phyloP scores from a whole-genome alignment of 1,284 basidiomycete species.

The Butyriboletus pseudospeciosus region DNA sequence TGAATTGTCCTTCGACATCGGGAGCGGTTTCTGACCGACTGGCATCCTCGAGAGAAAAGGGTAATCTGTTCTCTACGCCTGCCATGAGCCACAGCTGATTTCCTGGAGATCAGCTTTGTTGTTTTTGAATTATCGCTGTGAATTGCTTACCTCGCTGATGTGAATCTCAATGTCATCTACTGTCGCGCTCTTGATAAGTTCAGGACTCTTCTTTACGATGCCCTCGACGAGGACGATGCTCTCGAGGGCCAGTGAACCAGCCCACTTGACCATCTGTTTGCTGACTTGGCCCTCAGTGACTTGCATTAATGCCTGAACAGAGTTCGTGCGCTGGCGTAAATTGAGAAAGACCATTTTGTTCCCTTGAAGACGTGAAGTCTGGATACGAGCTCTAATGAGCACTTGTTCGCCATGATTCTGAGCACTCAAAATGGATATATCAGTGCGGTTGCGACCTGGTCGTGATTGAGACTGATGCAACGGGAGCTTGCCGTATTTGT shows the following conservation, averaged over 20 bases:
- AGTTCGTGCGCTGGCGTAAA: conserved; percentile 84
- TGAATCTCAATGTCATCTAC: conserved; percentile 88
- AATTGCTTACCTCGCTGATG: conserved; percentile 62
- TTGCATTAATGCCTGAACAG: conserved; percentile 84
- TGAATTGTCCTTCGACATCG: conserved; percentile 66
- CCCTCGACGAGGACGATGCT: conserved; percentile 91
- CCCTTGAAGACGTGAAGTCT: conserved; percentile 88
- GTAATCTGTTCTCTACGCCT: conserved; percentile 73
- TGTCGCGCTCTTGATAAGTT: conserved; percentile 87
- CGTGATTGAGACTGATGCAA: conserved; percentile 88
- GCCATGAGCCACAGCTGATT: conserved; percentile 75
- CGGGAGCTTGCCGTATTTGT: conserved; percentile 88
- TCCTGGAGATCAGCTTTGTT: conserved; percentile 2
- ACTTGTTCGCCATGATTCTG: conserved; percentile 76
- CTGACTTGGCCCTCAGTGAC: conserved; percentile 81
- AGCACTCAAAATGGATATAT: conserved; percentile 67
- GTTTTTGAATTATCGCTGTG: background rate
- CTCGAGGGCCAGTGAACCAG: conserved; percentile 74
- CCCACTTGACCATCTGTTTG: conserved; percentile 98
- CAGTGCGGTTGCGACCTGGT: conserved; percentile 44
- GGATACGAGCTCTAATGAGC: conserved; percentile 84
- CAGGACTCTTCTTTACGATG: conserved; percentile 76
- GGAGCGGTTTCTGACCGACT: conserved; percentile 78
- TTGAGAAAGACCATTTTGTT: conserved; percentile 94
- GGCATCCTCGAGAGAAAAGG: conserved; percentile 94